Conservation (phyloP, 2,329 filamentous ascomycete species). For the Colletotrichum tanaceti region DNA sequence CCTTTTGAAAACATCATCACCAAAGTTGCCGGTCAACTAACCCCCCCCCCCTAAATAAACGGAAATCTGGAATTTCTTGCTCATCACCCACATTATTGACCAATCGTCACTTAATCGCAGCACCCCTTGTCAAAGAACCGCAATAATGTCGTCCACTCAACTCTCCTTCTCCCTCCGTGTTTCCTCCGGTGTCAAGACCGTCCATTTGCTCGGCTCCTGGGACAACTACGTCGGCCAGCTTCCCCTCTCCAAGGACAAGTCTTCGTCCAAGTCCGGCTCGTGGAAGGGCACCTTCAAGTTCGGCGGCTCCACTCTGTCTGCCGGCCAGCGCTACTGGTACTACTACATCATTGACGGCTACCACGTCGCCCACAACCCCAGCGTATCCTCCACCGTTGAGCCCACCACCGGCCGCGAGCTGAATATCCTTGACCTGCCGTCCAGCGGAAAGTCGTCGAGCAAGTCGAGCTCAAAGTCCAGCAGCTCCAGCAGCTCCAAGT, state of each 20-base stretch:
- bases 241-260: conserved; percentile 89
- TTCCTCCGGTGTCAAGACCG: conserved; percentile 95
- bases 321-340: conserved; percentile 98
- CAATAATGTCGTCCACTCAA: conserved; percentile 88
- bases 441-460: conserved; percentile 53
- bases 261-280: conserved; percentile 84
- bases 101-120: conserved; percentile 44
- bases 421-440: conserved; percentile 95
- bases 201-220: conserved; percentile 97
- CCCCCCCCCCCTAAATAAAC: conserved; percentile 56
- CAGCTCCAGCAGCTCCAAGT: conserved; percentile 57
- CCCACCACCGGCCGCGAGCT: conserved; percentile 96
- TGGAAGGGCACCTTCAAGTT: conserved; percentile 99
- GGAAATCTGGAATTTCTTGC: conserved; percentile 67
- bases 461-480: conserved; percentile 43
- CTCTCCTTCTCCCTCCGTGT: conserved; percentile 96
- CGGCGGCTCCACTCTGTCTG: conserved; percentile 84
- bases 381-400: conserved; percentile 88
- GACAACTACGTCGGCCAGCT: conserved; percentile 96
- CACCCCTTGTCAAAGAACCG: conserved; percentile 50
- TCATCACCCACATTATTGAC: conserved; percentile 53
- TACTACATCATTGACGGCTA: conserved; percentile 99
- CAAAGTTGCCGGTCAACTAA: conserved; percentile 58
- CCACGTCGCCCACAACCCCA: conserved; percentile 96
- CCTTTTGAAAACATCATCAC: conserved; percentile 39